These are phyloP conservation scores for Pelargonium citronellum DNA, from an alignment of 441 rosid species.

Conservation along the genomic window DNA sequence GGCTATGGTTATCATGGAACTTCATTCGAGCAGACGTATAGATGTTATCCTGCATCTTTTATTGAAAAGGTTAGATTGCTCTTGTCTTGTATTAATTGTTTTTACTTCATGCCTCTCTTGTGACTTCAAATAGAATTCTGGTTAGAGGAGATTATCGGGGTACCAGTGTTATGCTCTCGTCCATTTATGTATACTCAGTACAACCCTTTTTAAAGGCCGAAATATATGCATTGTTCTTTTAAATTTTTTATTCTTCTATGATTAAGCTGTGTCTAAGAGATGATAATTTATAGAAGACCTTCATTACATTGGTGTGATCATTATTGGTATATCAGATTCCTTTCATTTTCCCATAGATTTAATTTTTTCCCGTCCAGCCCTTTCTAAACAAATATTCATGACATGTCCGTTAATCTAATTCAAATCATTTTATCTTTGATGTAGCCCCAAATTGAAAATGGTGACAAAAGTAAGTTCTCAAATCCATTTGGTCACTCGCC, in stretches of 20 bases:
- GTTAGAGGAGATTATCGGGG: not conserved
- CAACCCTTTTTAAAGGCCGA: not conserved
- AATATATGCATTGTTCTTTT: not conserved
- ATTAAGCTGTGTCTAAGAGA: not conserved
- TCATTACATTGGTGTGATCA: no score
- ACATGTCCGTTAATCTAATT: not conserved
- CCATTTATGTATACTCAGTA: not conserved
- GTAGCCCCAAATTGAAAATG: slow-evolving; percentile 79
- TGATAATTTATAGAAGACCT: no score
- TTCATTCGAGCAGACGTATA: slow-evolving; percentile 57
- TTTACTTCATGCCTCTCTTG: not conserved
- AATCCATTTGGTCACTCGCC: slow-evolving; percentile 10
- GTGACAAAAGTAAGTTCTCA: slow-evolving; percentile 52
- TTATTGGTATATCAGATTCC: no score
- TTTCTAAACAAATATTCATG: not conserved
- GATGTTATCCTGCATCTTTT: slow-evolving; percentile 80
- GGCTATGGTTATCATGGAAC: slow-evolving; percentile 22
- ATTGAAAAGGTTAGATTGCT: slow-evolving; percentile 57
- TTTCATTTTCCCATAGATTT: no score
- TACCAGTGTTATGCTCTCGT: not conserved
- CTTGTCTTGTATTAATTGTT: not conserved
- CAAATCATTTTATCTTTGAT: slow-evolving; percentile 15
- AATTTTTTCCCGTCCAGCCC: no score
- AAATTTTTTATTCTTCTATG: not conserved
- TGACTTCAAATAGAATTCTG: not conserved